These are phyloP conservation scores for Exophiala sideris DNA, from an alignment of 2,329 filamentous ascomycete genomes.

Conservation along the genomic window DNA sequence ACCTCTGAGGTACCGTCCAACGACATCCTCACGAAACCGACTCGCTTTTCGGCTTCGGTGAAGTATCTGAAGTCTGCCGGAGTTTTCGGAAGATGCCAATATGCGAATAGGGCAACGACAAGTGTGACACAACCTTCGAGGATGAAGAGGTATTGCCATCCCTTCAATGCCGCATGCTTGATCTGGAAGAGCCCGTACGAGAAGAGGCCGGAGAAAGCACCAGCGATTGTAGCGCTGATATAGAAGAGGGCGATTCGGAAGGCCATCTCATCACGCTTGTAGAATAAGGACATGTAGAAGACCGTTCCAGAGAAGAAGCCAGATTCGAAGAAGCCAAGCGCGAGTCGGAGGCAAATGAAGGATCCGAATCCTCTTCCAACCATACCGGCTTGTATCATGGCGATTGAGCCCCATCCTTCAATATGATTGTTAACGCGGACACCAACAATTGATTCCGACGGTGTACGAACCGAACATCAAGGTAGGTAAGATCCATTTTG, in stretches of 20 bases:
- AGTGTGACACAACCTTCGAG: slow-evolving; percentile 60
- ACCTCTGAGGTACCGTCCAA: slow-evolving; percentile 68
- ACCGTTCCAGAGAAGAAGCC: slow-evolving; percentile 17
- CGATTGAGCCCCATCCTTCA: slow-evolving; percentile 37
- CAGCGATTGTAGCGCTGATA: slow-evolving; percentile 70
- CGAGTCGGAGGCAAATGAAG: background rate
- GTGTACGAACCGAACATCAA: too few relatives aligned
- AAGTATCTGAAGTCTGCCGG: slow-evolving; percentile 65
- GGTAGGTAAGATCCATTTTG: too few relatives aligned
- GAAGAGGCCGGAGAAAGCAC: slow-evolving; percentile 60
- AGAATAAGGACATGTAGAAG: slow-evolving; percentile 52
- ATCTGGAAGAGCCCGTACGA: slow-evolving; percentile 62
- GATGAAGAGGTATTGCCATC: slow-evolving; percentile 54
- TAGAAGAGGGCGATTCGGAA: slow-evolving; percentile 71
- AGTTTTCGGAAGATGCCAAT: slow-evolving; percentile 64
- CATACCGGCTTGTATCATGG: background rate
- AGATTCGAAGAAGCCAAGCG: background rate
- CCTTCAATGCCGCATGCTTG: slow-evolving; percentile 44
- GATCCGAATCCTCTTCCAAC: background rate
- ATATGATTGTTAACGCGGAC: too few relatives aligned
- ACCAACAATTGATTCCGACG: too few relatives aligned
- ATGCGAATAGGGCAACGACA: slow-evolving; percentile 61
- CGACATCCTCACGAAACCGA: slow-evolving; percentile 71
- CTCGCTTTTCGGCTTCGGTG: slow-evolving; percentile 60
- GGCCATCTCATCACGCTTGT: slow-evolving; percentile 67